Evolutionary conservation across 2,329 filamentous ascomycete genomes (phyloP), one percentile per base, ranked within the genome.

Genomic region (Beauveria sp.): DNA sequence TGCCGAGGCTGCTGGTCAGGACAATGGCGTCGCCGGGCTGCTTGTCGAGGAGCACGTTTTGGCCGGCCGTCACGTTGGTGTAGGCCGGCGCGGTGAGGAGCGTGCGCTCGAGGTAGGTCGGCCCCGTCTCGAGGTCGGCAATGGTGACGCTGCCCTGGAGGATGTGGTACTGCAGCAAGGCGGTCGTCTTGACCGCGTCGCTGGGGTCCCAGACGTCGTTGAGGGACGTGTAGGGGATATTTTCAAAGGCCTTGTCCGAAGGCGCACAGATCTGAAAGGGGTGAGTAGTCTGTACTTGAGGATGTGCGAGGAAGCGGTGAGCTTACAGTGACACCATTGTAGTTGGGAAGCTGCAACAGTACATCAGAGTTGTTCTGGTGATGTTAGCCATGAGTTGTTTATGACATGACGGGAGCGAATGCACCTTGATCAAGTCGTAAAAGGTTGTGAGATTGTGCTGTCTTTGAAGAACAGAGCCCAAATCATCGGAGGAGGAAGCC

Each of bases 101-200:
- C 1, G 79, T 81, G 34, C 75, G 69, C 40, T 75, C 70, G 28
- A 80, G 77, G 22, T 70, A 69, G 1, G 74, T 71, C 3, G 71
- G 71, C 1, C 76, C 76, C 0, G 68, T 63, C 2, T 70, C 63
- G 42, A 82, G 72, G 20, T 68, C 69, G 8, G 67, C 70, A 6
- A 74, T 74, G 5, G 71, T 67, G 14, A 86, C 76, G 16, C 77
- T 78, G 54, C 78, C 80, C 56, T 79, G 75, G 28, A 88, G 74
- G 56, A 88, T 79, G 72, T 89, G 86, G 71, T 89, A 89, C 56
- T 79, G 73, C 5, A 89, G 77, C 38, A 88, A 77, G 40, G 72
- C 71, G n/a, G 77, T 70, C 3, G 77, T 73, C 9, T 82, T 74
- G 45, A 74, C 72, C 55, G 72, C 69, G 66, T 81, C 71, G 5